Percentiles rank a stretch among this genome's conserved stretches.
Evolutionary conservation across 2,329 filamentous ascomycete species (phyloP).

Genomic region (Aspergillus sp.): DNA sequence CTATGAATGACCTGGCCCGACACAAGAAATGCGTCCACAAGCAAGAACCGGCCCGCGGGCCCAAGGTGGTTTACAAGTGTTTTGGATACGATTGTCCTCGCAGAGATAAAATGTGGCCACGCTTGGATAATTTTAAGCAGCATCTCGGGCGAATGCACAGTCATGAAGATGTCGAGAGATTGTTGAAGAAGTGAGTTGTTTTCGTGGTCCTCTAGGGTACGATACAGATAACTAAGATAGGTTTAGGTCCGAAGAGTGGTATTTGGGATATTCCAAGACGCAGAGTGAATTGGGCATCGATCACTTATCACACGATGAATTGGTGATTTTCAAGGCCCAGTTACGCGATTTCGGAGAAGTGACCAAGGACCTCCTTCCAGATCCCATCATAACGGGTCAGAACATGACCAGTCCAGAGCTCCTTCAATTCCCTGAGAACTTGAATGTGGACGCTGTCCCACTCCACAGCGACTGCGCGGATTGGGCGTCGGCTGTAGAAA

Average conservation of each 20-base stretch:
- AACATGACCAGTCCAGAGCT: not conserved
- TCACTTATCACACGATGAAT: slow-evolving; percentile 9
- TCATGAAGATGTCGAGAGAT: slow-evolving; percentile 34
- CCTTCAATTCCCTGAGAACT: slow-evolving; percentile 2
- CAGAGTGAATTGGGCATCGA: slow-evolving; percentile 12
- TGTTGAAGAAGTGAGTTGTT: slow-evolving; percentile 42
- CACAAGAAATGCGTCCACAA: slow-evolving; percentile 67
- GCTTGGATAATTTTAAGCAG: slow-evolving; percentile 77
- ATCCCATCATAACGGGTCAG: slow-evolving; percentile 1
- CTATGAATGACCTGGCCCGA: slow-evolving; percentile 70
- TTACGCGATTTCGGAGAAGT: not conserved
- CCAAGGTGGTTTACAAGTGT: slow-evolving; percentile 53
- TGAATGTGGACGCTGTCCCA: slow-evolving; percentile 1
- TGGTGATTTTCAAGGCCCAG: not conserved
- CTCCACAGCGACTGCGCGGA: too few species aligned
- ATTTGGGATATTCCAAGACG: slow-evolving; percentile 18
- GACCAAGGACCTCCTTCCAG: not conserved
- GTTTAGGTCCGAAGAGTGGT: slow-evolving; percentile 30
- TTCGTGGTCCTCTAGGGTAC: not conserved
- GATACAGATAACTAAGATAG: slow-evolving; percentile 6
- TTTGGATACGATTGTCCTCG: slow-evolving; percentile 48
- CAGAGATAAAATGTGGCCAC: slow-evolving; percentile 64
- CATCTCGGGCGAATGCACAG: slow-evolving; percentile 65
- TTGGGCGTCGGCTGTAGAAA: too few species aligned
- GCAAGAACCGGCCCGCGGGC: slow-evolving; percentile 37